These are phyloP conservation scores for Fulvia fulva DNA, from an alignment of 2,329 filamentous ascomycete genomes.

Conservation along the genomic window DNA sequence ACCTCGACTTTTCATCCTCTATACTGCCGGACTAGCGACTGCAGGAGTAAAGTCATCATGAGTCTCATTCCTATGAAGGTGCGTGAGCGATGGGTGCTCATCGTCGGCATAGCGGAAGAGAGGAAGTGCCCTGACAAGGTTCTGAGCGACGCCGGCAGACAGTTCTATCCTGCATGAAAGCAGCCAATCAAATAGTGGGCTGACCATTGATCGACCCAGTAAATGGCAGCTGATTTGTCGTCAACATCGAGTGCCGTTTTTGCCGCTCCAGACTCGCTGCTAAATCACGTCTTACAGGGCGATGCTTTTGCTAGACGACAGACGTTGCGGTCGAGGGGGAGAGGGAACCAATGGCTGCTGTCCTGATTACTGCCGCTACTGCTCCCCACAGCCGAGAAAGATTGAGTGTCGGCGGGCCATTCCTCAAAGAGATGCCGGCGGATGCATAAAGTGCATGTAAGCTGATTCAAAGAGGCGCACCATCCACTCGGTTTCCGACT, in stretches of 20 bases:
- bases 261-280: not conserved
- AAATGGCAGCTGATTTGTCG: not conserved
- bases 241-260: not conserved
- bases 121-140: not conserved
- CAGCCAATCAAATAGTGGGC: not conserved
- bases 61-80: too few species aligned
- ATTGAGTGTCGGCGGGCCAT: not conserved
- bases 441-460: not conserved
- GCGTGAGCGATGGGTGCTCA: too few species aligned
- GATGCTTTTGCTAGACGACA: not conserved
- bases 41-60: too few species aligned
- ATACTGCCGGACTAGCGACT: not conserved
- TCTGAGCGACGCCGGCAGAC: not conserved
- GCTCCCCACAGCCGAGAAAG: constrained; percentile 1
- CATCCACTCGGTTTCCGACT: not conserved
- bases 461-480: not conserved
- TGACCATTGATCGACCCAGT: not conserved
- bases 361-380: not conserved
- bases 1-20: not conserved
- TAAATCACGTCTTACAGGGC: not conserved
- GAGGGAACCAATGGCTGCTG: not conserved
- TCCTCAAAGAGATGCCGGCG: not conserved
- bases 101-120: not conserved
- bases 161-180: not conserved
- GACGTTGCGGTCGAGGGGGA: not conserved